phyloP scores from a whole-genome alignment of 2,329 filamentous ascomycete species.

The Cordyceps pruinosa region DNA sequence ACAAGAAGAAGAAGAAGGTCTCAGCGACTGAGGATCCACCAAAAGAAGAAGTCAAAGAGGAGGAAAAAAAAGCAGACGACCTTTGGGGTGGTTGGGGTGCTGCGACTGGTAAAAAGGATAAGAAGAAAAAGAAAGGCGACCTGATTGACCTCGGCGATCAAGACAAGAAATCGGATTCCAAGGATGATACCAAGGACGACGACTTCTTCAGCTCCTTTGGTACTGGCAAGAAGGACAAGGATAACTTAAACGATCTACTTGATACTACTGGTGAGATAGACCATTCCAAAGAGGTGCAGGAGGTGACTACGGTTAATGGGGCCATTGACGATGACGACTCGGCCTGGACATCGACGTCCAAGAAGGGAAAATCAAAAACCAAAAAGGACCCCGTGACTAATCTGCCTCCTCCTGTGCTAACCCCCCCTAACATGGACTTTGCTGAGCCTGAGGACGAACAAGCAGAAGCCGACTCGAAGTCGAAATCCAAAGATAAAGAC shows the following conservation, averaged over 20 bases:
- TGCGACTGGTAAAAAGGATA: constrained; percentile 26
- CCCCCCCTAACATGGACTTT: constrained; percentile 40
- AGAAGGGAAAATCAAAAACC: constrained; percentile 39
- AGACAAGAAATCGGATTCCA: constrained; percentile 15
- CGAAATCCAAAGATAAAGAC: constrained; percentile 37
- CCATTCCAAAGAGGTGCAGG: constrained; percentile 39
- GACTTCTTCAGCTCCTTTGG: constrained; percentile 53
- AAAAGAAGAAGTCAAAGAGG: constrained; percentile 17
- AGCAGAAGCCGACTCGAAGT: constrained; percentile 33
- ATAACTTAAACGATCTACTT: constrained; percentile 41
- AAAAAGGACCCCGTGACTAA: constrained; percentile 32
- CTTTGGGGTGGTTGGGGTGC: constrained; percentile 20
- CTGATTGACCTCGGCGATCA: constrained; percentile 31
- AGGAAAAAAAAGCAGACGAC: constrained; percentile 18
- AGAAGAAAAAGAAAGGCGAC: constrained; percentile 33
- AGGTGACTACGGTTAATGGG: constrained; percentile 34
- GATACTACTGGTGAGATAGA: constrained; percentile 40
- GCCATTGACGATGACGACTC: constrained; percentile 34
- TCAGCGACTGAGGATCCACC: constrained; percentile 16
- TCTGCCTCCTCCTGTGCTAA: constrained; percentile 39
- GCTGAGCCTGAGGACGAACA: constrained; percentile 29
- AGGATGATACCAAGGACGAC: constrained; percentile 30
- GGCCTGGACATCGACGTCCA: constrained; percentile 33
- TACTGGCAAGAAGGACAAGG: constrained; percentile 44
- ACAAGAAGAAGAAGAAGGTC: constrained; percentile 21